A percentile compares a stretch with the other conserved stretches of the same genome.
Evolutionary conservation across 176 grass and related monocot genomes (phyloP).

Genomic region (Carex littledalei): DNA sequence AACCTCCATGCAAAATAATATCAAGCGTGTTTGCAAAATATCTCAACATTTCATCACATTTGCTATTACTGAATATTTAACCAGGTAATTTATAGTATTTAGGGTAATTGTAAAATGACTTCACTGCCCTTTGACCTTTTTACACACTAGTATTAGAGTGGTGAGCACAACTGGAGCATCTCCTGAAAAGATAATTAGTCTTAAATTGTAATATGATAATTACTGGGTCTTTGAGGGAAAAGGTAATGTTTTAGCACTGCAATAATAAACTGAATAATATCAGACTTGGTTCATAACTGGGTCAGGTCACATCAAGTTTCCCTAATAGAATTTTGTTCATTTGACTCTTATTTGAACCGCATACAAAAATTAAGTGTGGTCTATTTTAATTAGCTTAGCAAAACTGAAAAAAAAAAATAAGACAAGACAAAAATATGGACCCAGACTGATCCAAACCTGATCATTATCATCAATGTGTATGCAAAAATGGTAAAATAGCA

Average conservation of each 20-base stretch:
- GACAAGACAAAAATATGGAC: background rate
- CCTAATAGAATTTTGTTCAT: background rate
- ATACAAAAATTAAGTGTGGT: background rate
- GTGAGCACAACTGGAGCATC: background rate
- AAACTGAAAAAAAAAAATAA: background rate
- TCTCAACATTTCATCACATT: background rate
- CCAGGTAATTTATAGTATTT: background rate
- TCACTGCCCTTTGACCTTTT: background rate
- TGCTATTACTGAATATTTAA: background rate
- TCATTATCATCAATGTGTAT: background rate
- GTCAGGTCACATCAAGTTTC: background rate
- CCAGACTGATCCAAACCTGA: background rate
- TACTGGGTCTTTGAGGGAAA: background rate
- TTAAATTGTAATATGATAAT: background rate
- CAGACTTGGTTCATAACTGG: background rate
- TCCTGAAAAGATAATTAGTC: background rate
- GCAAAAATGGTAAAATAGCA: conserved; percentile 19
- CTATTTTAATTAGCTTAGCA: background rate
- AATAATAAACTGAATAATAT: background rate
- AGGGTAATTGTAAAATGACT: background rate
- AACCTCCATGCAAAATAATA: background rate
- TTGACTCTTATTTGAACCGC: background rate
- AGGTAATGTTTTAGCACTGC: background rate
- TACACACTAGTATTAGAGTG: background rate
- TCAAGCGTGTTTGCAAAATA: background rate